Conservation (phyloP, 805 yeast genomes). For the Pachysolen tannophilus region DNA sequence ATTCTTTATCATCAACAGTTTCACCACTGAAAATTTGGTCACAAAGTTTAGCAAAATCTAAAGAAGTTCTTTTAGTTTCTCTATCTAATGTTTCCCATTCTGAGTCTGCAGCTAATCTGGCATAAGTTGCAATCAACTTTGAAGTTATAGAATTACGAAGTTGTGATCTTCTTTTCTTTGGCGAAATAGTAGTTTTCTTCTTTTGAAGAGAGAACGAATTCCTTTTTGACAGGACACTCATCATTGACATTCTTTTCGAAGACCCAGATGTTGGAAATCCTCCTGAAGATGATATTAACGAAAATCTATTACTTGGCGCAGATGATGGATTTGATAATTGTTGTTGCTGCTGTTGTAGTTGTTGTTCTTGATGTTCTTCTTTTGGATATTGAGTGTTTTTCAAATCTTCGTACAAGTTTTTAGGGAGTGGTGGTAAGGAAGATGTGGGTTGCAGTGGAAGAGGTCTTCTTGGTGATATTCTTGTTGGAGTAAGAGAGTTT, state of each 20-base stretch:
- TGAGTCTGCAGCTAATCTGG: slow-evolving; percentile 54
- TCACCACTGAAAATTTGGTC: slow-evolving; percentile 73
- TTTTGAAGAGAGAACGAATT: slow-evolving; percentile 3
- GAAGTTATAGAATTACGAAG: slow-evolving; percentile 69
- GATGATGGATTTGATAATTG: not conserved
- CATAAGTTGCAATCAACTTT: slow-evolving; percentile 63
- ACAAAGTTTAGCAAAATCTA: slow-evolving; percentile 71
- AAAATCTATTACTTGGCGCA: not conserved
- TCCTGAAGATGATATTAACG: not conserved
- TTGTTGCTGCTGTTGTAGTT: slow-evolving; percentile 3
- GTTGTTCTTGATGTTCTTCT: slow-evolving; percentile 1
- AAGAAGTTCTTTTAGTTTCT: slow-evolving; percentile 68
- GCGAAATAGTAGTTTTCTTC: no score
- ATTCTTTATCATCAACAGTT: slow-evolving; percentile 37
- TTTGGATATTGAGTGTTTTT: slow-evolving; percentile 1
- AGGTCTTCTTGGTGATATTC: slow-evolving; percentile 16
- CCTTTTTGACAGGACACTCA: slow-evolving; percentile 9
- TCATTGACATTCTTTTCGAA: slow-evolving; percentile 13
- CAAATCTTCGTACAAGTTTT: slow-evolving; percentile 10
- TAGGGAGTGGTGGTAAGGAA: slow-evolving; percentile 13
- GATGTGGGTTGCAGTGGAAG: slow-evolving; percentile 14
- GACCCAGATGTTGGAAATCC: slow-evolving; percentile 2
- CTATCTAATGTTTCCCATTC: slow-evolving; percentile 66
- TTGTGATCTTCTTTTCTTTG: slow-evolving; percentile 18
- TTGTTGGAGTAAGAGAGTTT: slow-evolving; percentile 14